Conservation (phyloP, 2,329 filamentous ascomycete species). For the Thermoascus crustaceus region DNA sequence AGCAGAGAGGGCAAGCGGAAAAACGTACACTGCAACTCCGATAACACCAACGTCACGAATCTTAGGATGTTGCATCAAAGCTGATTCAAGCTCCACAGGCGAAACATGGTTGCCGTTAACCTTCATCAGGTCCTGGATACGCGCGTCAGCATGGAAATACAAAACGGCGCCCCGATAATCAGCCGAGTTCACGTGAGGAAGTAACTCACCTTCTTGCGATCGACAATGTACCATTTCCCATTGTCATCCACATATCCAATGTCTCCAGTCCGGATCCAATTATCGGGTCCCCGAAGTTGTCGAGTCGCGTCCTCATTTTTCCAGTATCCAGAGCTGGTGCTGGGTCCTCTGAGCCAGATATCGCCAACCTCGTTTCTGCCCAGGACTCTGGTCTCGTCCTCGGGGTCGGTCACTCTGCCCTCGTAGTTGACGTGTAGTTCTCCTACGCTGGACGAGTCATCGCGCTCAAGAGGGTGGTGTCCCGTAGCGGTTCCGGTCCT, state of each 20-base stretch:
- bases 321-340: too few relatives aligned
- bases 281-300: too few relatives aligned
- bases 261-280: slow-evolving; percentile 66
- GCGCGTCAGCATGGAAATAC: slow-evolving; percentile 3
- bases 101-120: slow-evolving; percentile 56
- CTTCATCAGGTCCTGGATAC: slow-evolving; percentile 50
- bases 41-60: slow-evolving; percentile 62
- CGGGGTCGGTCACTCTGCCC: too few relatives aligned
- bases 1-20: too few relatives aligned
- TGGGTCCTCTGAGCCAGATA: too few relatives aligned
- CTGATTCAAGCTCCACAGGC: slow-evolving; percentile 52
- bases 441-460: too few relatives aligned
- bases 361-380: too few relatives aligned
- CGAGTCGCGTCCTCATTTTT: too few relatives aligned
- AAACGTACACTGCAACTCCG: slow-evolving; percentile 47
- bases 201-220: slow-evolving; percentile 64
- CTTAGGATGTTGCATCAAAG: slow-evolving; percentile 47
- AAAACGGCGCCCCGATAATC: slow-evolving; percentile 1
- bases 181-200: slow-evolving; percentile 1
- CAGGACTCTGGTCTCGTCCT: too few relatives aligned
- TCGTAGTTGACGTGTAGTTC: too few relatives aligned
- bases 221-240: slow-evolving; percentile 58
- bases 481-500: too few relatives aligned
- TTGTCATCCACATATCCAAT: slow-evolving; percentile 54
- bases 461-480: too few relatives aligned